phyloP scores from a whole-genome alignment of 2,329 filamentous ascomycete genomes.

The Cytospora chrysosperma region DNA sequence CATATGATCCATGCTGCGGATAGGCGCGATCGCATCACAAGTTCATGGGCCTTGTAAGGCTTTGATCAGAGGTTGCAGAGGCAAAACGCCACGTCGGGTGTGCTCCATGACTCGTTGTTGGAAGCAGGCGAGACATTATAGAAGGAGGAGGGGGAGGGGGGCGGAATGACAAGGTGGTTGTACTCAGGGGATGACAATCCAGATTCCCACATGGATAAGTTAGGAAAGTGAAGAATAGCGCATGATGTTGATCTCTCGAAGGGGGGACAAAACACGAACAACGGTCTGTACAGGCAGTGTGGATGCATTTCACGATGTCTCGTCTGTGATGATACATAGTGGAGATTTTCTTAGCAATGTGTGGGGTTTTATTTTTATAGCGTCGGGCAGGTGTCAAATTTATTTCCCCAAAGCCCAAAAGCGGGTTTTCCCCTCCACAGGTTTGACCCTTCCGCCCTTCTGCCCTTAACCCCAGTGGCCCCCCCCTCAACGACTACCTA shows the following conservation, averaged over 20 bases:
- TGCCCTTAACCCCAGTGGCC: no score
- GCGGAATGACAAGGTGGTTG: not conserved
- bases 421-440: not conserved
- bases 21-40: not conserved
- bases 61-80: not conserved
- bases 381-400: not conserved
- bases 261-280: no score
- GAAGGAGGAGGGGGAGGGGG: not conserved
- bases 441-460: not conserved
- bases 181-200: not conserved
- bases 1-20: not conserved
- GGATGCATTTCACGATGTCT: not conserved
- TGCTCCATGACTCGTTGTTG: conserved; percentile 1
- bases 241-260: no score
- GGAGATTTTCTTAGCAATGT: not conserved
- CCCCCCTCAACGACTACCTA: no score
- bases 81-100: conserved; percentile 8
- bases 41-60: not conserved
- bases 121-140: not conserved
- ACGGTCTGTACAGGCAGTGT: no score
- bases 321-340: not conserved
- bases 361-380: not conserved
- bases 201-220: no score
- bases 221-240: no score
- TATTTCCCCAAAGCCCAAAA: not conserved